Percentiles rank a stretch among this genome's conserved stretches.
Evolutionary conservation across 108 stramenopile species (phyloP).

Genomic region (Discostella stelligeroides): DNA sequence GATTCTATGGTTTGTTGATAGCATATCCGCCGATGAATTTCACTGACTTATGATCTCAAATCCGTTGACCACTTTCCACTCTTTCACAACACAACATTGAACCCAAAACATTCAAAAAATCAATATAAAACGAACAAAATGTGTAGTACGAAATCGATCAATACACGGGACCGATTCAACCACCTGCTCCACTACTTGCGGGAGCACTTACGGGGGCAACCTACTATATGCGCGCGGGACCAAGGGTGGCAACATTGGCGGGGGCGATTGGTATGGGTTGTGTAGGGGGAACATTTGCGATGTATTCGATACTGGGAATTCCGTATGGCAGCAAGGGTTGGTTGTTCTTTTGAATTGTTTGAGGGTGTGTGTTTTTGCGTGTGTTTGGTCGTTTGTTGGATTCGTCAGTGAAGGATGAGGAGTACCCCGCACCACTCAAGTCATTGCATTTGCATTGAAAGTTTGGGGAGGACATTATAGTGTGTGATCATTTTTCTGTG

Average conservation of each 20-base stretch:
- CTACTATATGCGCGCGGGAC: constrained; percentile 80
- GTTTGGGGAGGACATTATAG: no score
- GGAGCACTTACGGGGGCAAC: constrained; percentile 79
- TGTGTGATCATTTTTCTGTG: no score
- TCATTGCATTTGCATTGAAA: no score
- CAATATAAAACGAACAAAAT: background rate
- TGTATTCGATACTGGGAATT: constrained; percentile 65
- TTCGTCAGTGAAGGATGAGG: no score
- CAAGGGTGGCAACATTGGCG: constrained; percentile 78
- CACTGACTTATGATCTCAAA: no score
- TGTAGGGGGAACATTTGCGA: constrained; percentile 78
- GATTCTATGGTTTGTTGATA: no score
- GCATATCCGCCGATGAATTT: no score
- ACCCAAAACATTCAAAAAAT: background rate
- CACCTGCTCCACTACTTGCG: constrained; percentile 69
- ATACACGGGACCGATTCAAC: constrained; percentile 67
- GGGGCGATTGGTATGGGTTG: constrained; percentile 77
- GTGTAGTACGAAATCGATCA: constrained; percentile 65
- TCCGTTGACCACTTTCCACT: no score
- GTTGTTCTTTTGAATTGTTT: constrained; percentile 75
- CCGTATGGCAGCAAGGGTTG: constrained; percentile 77
- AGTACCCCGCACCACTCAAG: no score
- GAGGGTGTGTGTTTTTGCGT: no score
- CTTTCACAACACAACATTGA: background rate
- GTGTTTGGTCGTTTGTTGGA: no score